Evolutionary conservation across 1,284 basidiomycete species (phyloP).

Genomic region (Microbotryum violaceum): DNA sequence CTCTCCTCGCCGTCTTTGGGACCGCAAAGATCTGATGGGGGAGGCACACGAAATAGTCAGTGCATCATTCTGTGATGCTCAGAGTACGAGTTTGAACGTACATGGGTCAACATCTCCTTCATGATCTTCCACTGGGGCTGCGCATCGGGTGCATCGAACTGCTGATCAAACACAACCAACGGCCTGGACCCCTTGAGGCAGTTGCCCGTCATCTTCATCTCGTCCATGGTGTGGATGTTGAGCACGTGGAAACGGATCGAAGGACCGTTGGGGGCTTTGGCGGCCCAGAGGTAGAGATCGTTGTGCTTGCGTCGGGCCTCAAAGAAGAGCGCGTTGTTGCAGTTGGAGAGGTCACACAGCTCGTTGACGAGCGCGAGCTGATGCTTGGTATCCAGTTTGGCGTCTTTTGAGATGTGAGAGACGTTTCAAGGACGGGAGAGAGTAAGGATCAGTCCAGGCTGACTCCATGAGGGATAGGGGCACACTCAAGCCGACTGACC

Average conservation of each 20-base stretch:
- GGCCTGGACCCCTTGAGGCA: slow-evolving; percentile 94
- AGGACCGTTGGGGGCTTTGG: slow-evolving; percentile 95
- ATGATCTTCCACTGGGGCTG: slow-evolving; percentile 79
- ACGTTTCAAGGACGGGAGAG: neutral
- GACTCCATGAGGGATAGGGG: no score
- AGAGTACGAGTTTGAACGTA: neutral
- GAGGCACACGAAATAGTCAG: neutral
- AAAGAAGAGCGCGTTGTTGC: slow-evolving; percentile 96
- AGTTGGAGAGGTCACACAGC: slow-evolving; percentile 94
- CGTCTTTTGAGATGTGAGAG: slow-evolving; percentile 51
- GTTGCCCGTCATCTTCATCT: slow-evolving; percentile 99
- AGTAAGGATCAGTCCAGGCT: neutral
- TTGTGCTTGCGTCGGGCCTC: slow-evolving; percentile 84
- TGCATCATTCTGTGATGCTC: neutral
- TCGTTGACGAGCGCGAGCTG: slow-evolving; percentile 90
- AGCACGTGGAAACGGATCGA: slow-evolving; percentile 96
- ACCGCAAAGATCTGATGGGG: slow-evolving; percentile 79
- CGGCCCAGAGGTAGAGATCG: slow-evolving; percentile 94
- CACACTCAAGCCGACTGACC: slow-evolving; percentile 49
- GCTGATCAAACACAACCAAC: slow-evolving; percentile 83
- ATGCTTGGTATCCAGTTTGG: slow-evolving; percentile 95
- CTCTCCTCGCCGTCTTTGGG: slow-evolving; percentile 74
- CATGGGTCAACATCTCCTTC: slow-evolving; percentile 56
- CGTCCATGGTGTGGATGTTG: slow-evolving; percentile 99
- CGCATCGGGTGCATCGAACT: slow-evolving; percentile 59